phyloP scores from a whole-genome alignment of 768 basidiomycete species.

The Boletus subparvulus region DNA sequence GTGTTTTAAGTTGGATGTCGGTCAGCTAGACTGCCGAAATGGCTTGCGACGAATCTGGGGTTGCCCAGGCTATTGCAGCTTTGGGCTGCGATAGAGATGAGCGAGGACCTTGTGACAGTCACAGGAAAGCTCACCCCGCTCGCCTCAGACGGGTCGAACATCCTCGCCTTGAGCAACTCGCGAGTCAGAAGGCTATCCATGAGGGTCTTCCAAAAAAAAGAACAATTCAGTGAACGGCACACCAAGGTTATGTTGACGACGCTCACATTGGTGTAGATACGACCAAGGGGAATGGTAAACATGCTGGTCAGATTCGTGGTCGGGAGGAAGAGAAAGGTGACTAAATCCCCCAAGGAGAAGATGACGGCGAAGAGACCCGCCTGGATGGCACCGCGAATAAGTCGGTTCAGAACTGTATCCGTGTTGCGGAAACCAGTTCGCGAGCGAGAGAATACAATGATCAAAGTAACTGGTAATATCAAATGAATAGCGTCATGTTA shows the following conservation, averaged over 20 bases:
- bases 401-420: neutral
- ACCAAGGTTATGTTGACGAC: too few species aligned
- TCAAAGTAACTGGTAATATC: neutral
- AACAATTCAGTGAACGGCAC: neutral
- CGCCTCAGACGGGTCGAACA: too few species aligned
- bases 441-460: neutral
- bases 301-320: constrained; percentile 31
- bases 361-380: neutral
- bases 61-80: too few species aligned
- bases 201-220: constrained; percentile 1
- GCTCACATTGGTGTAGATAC: constrained; percentile 42
- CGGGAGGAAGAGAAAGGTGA: constrained; percentile 27
- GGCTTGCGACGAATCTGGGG: too few species aligned
- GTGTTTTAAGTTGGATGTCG: too few species aligned
- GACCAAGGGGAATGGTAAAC: constrained; percentile 37
- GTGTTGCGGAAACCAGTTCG: neutral
- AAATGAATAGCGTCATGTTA: neutral
- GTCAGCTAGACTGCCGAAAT: too few species aligned
- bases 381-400: constrained; percentile 1
- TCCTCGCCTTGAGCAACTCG: neutral
- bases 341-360: neutral
- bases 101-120: too few species aligned
- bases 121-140: too few species aligned
- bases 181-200: constrained; percentile 11
- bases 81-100: too few species aligned